These are phyloP conservation scores for Eucalyptus cloeziana DNA, from an alignment of 345 rosid genomes.

Conservation along the genomic window DNA sequence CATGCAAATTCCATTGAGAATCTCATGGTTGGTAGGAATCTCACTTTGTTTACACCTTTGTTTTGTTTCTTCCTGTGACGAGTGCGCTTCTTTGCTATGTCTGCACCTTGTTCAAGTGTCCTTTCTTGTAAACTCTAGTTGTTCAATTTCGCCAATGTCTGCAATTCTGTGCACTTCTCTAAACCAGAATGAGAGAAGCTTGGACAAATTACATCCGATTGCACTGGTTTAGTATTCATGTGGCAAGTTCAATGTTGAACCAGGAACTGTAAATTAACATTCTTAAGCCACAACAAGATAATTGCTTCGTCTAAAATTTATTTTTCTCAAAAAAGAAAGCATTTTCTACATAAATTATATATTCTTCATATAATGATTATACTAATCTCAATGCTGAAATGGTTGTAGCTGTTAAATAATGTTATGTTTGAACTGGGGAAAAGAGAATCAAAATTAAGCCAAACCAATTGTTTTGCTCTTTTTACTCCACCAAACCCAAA, in stretches of 20 bases:
- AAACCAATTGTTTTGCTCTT: background rate
- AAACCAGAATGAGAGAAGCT: background rate
- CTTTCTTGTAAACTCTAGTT: background rate
- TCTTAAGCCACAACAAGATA: background rate
- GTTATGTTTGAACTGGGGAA: background rate
- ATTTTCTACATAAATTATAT: background rate
- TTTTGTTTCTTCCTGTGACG: background rate
- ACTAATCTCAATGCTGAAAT: background rate
- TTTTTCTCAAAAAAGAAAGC: background rate
- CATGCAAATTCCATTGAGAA: background rate
- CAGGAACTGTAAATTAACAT: background rate
- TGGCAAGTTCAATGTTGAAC: background rate
- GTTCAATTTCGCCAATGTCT: background rate
- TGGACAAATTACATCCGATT: accelerated
- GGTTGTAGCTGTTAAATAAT: background rate
- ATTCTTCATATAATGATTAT: too few relatives aligned
- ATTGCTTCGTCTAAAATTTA: background rate
- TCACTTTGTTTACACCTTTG: background rate
- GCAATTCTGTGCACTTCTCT: background rate
- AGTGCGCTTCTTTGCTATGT: background rate
- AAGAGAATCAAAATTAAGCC: background rate
- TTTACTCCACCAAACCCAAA: background rate
- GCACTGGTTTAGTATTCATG: accelerated
- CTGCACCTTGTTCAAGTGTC: background rate
- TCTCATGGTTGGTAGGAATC: background rate